These are phyloP conservation scores for Pisolithus orientalis DNA, from an alignment of 768 basidiomycete genomes.

Conservation along the genomic window DNA sequence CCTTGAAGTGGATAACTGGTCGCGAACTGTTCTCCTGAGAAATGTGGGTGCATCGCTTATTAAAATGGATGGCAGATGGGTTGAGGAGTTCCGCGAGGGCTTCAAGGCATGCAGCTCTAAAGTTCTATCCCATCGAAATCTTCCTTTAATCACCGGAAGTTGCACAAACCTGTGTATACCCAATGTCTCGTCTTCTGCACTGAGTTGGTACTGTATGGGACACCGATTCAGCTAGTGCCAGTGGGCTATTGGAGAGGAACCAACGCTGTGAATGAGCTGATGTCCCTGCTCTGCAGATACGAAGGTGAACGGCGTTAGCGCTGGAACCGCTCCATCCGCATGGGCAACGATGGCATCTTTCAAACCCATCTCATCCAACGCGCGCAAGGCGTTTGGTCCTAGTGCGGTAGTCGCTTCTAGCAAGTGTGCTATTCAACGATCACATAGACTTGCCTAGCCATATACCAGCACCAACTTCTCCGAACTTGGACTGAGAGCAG, in stretches of 20 bases:
- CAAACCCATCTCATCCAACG: constrained; percentile 38
- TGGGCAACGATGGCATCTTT: constrained; percentile 36
- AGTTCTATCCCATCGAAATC: neutral
- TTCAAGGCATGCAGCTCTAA: constrained; percentile 45
- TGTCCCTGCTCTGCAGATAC: constrained; percentile 38
- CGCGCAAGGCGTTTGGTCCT: constrained; percentile 48
- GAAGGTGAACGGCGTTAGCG: constrained; percentile 31
- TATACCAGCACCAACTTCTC: constrained; percentile 52
- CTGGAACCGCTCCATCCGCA: constrained; percentile 29
- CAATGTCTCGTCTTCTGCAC: constrained; percentile 32
- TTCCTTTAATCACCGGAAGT: neutral
- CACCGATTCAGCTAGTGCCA: neutral
- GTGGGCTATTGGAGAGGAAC: neutral
- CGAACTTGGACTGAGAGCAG: constrained; percentile 35
- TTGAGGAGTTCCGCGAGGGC: constrained; percentile 40
- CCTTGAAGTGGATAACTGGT: constrained; percentile 38
- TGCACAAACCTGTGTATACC: constrained; percentile 38
- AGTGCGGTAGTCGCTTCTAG: neutral
- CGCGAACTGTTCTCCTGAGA: constrained; percentile 17
- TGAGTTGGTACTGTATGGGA: constrained; percentile 26
- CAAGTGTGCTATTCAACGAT: neutral
- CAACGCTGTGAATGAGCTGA: constrained; percentile 40
- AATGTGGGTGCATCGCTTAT: constrained; percentile 43
- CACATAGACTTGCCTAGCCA: constrained; percentile 33
- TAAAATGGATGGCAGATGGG: constrained; percentile 38